Conservation (phyloP, 306 rosid genomes). For the Calophaca sinica region DNA sequence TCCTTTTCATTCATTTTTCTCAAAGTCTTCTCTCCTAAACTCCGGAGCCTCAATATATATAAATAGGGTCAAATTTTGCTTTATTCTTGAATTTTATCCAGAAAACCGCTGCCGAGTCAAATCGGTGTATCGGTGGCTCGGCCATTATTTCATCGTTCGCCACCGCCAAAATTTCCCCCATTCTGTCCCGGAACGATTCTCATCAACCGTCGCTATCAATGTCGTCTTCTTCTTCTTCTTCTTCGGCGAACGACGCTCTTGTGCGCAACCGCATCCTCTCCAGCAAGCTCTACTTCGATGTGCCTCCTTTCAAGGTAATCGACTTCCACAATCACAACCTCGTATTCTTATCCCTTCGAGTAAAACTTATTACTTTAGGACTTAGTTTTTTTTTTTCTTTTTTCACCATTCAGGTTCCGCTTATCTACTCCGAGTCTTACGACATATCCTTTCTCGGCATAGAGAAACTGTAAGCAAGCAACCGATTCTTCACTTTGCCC, state of each 20-base stretch:
- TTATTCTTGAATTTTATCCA: slow-evolving; percentile 25
- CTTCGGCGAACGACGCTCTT: slow-evolving; percentile 51
- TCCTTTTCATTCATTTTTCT: too few relatives aligned
- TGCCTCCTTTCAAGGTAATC: slow-evolving; percentile 71
- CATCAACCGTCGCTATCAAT: slow-evolving; percentile 43
- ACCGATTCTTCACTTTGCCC: not conserved
- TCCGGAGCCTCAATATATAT: too few relatives aligned
- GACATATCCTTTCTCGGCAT: slow-evolving; percentile 85
- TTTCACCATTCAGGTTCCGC: slow-evolving; percentile 74
- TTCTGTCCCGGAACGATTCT: slow-evolving; percentile 12
- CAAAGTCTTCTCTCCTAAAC: too few relatives aligned
- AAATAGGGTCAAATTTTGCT: not conserved
- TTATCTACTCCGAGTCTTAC: slow-evolving; percentile 77
- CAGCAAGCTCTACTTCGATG: slow-evolving; percentile 81
- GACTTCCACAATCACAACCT: not conserved
- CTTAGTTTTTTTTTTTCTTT: not conserved
- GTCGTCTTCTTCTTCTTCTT: slow-evolving; percentile 62
- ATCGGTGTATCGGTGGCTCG: slow-evolving; percentile 40
- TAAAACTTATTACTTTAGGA: not conserved
- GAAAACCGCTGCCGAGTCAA: slow-evolving; percentile 32
- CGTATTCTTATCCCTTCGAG: not conserved
- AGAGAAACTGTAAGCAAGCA: slow-evolving; percentile 77
- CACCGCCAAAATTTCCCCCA: slow-evolving; percentile 39
- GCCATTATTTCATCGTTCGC: slow-evolving; percentile 8
- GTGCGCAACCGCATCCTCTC: slow-evolving; percentile 76